A percentile compares a stretch with the other conserved stretches of the same genome.
These are phyloP conservation scores for Parafenestella ontariensis DNA, from an alignment of 2,329 filamentous ascomycete genomes.

Conservation along the genomic window DNA sequence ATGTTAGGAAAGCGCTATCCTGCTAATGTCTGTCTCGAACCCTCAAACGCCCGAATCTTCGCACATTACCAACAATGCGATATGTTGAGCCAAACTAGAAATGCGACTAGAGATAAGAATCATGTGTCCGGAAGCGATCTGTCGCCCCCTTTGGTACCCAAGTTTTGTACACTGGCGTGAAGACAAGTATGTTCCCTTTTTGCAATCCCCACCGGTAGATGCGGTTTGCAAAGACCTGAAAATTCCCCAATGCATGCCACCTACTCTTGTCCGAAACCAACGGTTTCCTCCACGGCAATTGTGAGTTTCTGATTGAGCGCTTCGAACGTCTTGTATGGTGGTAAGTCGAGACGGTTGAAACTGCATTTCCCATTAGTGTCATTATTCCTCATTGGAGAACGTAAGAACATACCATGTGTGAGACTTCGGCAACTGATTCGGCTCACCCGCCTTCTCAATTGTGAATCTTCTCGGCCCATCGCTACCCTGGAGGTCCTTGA, in stretches of 20 bases:
- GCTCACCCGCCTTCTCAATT: conserved; percentile 95
- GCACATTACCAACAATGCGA: conserved; percentile 15
- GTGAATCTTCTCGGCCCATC: conserved; percentile 95
- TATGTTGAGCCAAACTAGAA: conserved; percentile 12
- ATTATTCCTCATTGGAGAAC: neutral
- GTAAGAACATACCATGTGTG: conserved; percentile 83
- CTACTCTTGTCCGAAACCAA: conserved; percentile 97
- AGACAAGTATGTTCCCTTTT: neutral
- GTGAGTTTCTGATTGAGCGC: conserved; percentile 87
- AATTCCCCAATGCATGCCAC: neutral
- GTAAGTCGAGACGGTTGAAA: conserved; percentile 96
- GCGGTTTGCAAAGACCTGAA: neutral
- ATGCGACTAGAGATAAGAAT: conserved; percentile 4
- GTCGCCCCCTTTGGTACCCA: neutral
- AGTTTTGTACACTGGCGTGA: neutral
- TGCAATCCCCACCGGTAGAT: neutral
- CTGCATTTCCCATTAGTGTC: conserved; percentile 55
- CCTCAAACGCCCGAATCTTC: conserved; percentile 10
- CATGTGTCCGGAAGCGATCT: conserved; percentile 1
- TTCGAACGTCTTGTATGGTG: conserved; percentile 89
- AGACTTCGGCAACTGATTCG: conserved; percentile 89
- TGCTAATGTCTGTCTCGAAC: conserved; percentile 7
- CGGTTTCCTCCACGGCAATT: conserved; percentile 97
- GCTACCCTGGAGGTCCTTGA: conserved; percentile 97
- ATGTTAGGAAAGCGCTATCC: conserved; percentile 11